Percentiles rank a stretch among this genome's conserved stretches.
Evolutionary conservation across 495 filamentous ascomycete genomes (phyloP).

Genomic region (Aspergillus carlsbadensis): DNA sequence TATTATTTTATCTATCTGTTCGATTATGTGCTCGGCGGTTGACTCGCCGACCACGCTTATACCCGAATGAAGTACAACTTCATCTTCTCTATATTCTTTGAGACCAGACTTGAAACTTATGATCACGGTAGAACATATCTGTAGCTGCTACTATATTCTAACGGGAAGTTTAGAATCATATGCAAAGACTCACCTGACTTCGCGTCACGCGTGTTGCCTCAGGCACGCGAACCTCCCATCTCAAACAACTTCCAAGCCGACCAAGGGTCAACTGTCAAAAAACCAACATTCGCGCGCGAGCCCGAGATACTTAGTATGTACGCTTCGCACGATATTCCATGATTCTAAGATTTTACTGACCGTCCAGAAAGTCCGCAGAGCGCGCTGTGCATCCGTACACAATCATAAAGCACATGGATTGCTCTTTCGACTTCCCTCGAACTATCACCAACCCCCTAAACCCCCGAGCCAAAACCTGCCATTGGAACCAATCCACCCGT

Average conservation of each 20-base stretch:
- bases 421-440: neutral
- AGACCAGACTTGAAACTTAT: too few species aligned
- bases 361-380: too few species aligned
- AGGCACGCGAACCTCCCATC: slow-evolving; percentile 20
- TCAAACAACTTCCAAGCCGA: slow-evolving; percentile 2
- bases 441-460: neutral
- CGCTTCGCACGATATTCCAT: neutral
- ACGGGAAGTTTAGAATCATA: too few species aligned
- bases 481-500: neutral
- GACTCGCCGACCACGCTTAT: neutral
- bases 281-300: neutral
- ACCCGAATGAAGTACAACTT: neutral
- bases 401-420: neutral
- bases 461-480: neutral
- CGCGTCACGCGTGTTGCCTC: slow-evolving; percentile 38
- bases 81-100: neutral
- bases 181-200: slow-evolving; percentile 29
- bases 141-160: too few species aligned
- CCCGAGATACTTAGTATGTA: neutral
- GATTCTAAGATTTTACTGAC: neutral
- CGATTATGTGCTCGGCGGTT: neutral
- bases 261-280: slow-evolving; percentile 4
- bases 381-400: neutral
- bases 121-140: too few species aligned
- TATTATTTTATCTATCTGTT: slow-evolving; percentile 15